These are phyloP conservation scores for Coccomyxa sp. DNA, from an alignment of 139 green algal genomes.

Conservation along the genomic window DNA sequence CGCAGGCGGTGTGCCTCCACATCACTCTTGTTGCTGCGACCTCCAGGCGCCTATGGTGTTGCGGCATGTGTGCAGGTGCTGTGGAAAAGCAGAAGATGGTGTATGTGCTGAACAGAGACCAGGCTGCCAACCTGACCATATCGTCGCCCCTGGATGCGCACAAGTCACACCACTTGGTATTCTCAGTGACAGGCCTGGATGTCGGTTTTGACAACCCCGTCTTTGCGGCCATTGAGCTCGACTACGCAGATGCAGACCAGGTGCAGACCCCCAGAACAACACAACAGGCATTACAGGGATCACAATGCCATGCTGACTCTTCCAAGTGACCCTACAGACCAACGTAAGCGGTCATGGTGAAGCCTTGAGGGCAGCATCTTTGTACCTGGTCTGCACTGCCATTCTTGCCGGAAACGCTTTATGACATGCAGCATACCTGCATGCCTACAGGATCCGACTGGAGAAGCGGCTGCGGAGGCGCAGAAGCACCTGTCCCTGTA, in stretches of 20 bases:
- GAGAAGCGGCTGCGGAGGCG: conserved; percentile 80
- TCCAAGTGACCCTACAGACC: too few species aligned
- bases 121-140: conserved; percentile 92
- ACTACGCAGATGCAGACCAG: conserved; percentile 91
- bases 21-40: not conserved
- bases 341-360: too few species aligned
- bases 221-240: conserved; percentile 98
- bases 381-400: too few species aligned
- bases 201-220: conserved; percentile 98
- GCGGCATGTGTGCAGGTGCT: conserved; percentile 42
- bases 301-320: too few species aligned
- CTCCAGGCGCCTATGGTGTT: too few species aligned
- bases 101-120: conserved; percentile 97
- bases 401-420: too few species aligned
- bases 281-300: too few species aligned
- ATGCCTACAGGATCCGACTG: conserved; percentile 67
- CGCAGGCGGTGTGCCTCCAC: not conserved
- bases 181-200: conserved; percentile 84
- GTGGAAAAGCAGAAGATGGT: conserved; percentile 99
- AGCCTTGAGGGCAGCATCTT: too few species aligned
- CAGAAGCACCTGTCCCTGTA: conserved; percentile 97
- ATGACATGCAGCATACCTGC: not conserved
- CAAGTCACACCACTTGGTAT: conserved; percentile 87
- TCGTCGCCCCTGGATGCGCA: conserved; percentile 95
- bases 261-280: too few species aligned